Percentiles rank a stretch among this genome's conserved stretches.
These are phyloP conservation scores for Astragalus glycyphyllos DNA, from an alignment of 306 rosid genomes.

Conservation along the genomic window DNA sequence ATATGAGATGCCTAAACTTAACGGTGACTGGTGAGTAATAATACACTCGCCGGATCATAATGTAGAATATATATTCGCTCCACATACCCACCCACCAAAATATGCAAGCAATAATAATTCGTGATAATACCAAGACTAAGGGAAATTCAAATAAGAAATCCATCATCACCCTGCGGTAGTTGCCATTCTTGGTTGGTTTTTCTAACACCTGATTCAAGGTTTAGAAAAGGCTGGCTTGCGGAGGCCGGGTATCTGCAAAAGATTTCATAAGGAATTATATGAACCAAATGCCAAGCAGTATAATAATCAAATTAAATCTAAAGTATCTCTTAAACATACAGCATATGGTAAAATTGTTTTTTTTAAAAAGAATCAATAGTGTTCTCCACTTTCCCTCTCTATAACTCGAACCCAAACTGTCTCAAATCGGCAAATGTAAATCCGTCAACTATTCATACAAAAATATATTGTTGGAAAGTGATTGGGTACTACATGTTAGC, in stretches of 20 bases:
- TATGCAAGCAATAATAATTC: slow-evolving; percentile 26
- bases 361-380: too few species aligned
- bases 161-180: slow-evolving; percentile 21
- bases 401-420: too few species aligned
- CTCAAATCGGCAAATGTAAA: too few species aligned
- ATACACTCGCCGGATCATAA: slow-evolving; percentile 20
- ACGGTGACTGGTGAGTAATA: neutral
- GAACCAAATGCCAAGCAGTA: slow-evolving; percentile 8
- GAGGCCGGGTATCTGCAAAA: slow-evolving; percentile 80
- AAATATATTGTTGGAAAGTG: too few species aligned
- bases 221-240: slow-evolving; percentile 56
- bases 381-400: too few species aligned
- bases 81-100: slow-evolving; percentile 33
- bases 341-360: neutral
- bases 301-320: neutral
- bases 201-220: slow-evolving; percentile 49
- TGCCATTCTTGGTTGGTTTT: slow-evolving; percentile 19
- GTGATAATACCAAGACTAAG: slow-evolving; percentile 15
- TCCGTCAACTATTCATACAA: too few species aligned
- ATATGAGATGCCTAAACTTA: slow-evolving; percentile 34
- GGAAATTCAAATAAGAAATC: slow-evolving; percentile 26
- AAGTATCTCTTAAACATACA: slow-evolving; percentile 5
- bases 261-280: slow-evolving; percentile 29
- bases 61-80: slow-evolving; percentile 10
- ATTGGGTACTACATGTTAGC: too few species aligned